A percentile compares a stretch with the other conserved stretches of the same genome.
These are phyloP conservation scores for Beauveria sp. DNA, from an alignment of 2,329 filamentous ascomycete genomes.

Conservation along the genomic window DNA sequence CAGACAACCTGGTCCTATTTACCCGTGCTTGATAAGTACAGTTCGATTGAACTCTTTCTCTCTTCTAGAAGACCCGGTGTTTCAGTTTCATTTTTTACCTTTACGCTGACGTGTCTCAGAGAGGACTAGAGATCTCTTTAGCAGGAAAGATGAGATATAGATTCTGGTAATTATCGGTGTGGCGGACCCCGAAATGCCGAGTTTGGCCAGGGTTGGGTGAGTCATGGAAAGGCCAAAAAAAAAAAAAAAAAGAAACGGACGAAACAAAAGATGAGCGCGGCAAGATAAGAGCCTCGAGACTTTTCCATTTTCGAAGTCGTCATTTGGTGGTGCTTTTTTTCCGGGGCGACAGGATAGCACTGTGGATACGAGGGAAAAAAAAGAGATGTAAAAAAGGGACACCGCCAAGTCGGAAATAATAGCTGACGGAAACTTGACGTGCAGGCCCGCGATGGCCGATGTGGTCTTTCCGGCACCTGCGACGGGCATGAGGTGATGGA, in stretches of 20 bases:
- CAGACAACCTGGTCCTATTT: background rate
- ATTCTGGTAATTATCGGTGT: background rate
- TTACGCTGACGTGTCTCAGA: no score
- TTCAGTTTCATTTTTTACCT: background rate
- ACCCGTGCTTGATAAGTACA: background rate
- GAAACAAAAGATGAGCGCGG: background rate
- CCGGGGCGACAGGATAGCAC: background rate
- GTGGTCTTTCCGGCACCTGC: background rate
- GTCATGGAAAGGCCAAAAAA: background rate
- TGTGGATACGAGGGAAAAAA: background rate
- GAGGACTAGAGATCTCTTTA: no score
- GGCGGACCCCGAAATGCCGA: background rate
- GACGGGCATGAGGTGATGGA: background rate
- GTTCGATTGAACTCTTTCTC: background rate
- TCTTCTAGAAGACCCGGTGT: background rate
- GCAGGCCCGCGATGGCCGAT: background rate
- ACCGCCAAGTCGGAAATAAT: constrained; percentile 1
- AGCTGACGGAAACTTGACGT: background rate
- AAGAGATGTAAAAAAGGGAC: background rate
- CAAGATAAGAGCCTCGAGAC: background rate
- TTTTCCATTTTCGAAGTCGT: background rate
- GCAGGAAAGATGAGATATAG: no score
- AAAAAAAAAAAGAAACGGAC: no score
- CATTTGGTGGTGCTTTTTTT: background rate
- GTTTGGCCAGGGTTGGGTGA: background rate